Percentiles rank a stretch among this genome's conserved stretches.
Conservation (phyloP, 139 green algal species). For the Eudorina sp. region DNA sequence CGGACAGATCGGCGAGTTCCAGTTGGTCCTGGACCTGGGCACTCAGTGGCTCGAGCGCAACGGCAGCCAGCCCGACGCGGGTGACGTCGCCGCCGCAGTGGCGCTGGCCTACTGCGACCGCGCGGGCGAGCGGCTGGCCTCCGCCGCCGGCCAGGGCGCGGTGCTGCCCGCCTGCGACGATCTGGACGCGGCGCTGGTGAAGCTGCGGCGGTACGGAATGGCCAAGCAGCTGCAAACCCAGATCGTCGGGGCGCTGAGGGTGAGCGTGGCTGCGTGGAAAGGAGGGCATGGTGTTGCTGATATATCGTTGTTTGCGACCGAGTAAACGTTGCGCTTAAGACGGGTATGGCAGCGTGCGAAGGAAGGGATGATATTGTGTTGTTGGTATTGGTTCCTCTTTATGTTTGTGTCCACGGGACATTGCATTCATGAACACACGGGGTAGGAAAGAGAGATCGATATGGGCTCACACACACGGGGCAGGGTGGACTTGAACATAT, state of each 20-base stretch:
- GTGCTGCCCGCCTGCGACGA: conserved; percentile 55
- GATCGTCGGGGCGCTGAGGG: conserved; percentile 58
- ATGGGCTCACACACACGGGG: no score
- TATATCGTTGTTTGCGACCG: no score
- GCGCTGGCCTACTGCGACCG: conserved; percentile 64
- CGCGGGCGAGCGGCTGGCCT: conserved; percentile 40
- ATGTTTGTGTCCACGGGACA: no score
- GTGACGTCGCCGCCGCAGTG: conserved; percentile 55
- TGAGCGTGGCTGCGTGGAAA: conserved; percentile 11
- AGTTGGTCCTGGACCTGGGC: conserved; percentile 48
- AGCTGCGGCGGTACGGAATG: conserved; percentile 48
- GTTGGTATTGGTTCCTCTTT: no score
- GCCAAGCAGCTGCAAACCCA: conserved; percentile 60
- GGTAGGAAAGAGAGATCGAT: no score
- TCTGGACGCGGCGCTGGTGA: conserved; percentile 54
- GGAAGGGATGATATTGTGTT: no score
- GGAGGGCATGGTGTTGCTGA: no score
- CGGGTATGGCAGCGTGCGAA: no score
- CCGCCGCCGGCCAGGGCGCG: neutral
- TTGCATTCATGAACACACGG: no score
- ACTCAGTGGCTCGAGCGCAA: conserved; percentile 32
- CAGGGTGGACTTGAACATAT: no score
- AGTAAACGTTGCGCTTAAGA: no score
- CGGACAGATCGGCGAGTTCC: conserved; percentile 54
- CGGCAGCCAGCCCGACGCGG: conserved; percentile 11